Evolutionary conservation across 345 rosid genomes (phyloP).

Genomic region (Syzygium jambos): DNA sequence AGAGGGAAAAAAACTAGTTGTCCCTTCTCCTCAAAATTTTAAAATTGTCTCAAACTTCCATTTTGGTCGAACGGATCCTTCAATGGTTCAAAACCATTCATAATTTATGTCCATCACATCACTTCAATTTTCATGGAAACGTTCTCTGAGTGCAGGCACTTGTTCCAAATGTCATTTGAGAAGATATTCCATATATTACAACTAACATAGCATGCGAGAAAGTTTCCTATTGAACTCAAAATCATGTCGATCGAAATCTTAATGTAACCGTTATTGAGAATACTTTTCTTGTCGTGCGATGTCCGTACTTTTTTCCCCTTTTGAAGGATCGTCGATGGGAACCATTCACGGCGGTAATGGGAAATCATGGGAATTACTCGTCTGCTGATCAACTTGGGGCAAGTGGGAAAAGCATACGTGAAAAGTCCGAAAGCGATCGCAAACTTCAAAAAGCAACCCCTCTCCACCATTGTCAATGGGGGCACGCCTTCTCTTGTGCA

Average conservation of each 20-base stretch:
- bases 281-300: background rate
- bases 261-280: background rate
- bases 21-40: background rate
- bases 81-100: background rate
- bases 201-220: background rate
- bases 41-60: background rate
- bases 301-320: background rate
- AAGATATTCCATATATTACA: rapidly evolving
- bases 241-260: too few species aligned
- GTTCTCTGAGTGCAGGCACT: background rate
- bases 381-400: background rate
- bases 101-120: background rate
- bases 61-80: background rate
- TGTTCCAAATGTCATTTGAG: background rate
- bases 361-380: background rate
- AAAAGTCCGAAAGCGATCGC: background rate
- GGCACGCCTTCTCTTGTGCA: background rate
- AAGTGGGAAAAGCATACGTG: background rate
- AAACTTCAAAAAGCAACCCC: background rate
- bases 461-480: background rate
- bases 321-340: background rate
- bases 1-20: background rate
- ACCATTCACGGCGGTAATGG: background rate
- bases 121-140: background rate
- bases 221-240: background rate